These are phyloP conservation scores for Paraglomus occultum DNA, from an alignment of 192 early-diverging fungal genomes.

Conservation along the genomic window DNA sequence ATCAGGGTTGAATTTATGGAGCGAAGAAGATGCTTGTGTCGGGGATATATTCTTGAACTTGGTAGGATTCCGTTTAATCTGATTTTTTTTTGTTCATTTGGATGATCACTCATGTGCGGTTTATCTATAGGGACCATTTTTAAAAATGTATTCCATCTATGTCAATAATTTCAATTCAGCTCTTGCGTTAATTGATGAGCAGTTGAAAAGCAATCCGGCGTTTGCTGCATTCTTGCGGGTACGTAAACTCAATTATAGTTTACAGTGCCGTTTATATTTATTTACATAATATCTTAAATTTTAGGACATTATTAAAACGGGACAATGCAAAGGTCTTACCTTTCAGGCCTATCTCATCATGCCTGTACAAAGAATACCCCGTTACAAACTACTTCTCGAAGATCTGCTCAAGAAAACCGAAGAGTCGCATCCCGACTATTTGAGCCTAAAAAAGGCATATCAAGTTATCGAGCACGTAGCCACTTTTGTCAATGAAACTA, in stretches of 20 bases:
- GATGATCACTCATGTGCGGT: background rate
- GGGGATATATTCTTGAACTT: slow-evolving; percentile 74
- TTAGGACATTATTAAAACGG: slow-evolving; percentile 44
- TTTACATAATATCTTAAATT: slow-evolving; percentile 38
- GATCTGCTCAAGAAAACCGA: slow-evolving; percentile 72
- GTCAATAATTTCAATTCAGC: slow-evolving; percentile 81
- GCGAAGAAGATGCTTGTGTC: slow-evolving; percentile 47
- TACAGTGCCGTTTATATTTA: slow-evolving; percentile 21
- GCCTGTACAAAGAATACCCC: slow-evolving; percentile 87
- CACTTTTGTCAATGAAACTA: slow-evolving; percentile 74
- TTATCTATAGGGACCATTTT: slow-evolving; percentile 50
- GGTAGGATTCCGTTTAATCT: slow-evolving; percentile 32
- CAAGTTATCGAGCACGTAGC: slow-evolving; percentile 70
- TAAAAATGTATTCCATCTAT: slow-evolving; percentile 85
- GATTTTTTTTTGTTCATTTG: slow-evolving; percentile 14
- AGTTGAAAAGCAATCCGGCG: slow-evolving; percentile 37
- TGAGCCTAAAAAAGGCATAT: slow-evolving; percentile 59
- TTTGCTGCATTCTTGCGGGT: slow-evolving; percentile 43
- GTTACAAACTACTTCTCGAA: slow-evolving; percentile 80
- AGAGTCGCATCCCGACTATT: slow-evolving; percentile 69
- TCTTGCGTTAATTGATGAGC: slow-evolving; percentile 51
- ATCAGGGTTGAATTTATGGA: slow-evolving; percentile 31
- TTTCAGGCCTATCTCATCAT: slow-evolving; percentile 81
- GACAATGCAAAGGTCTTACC: slow-evolving; percentile 50
- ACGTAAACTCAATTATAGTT: background rate